Evolutionary conservation across 192 early-diverging fungal genomes (phyloP).

Genomic region (Coemansia erecta): DNA sequence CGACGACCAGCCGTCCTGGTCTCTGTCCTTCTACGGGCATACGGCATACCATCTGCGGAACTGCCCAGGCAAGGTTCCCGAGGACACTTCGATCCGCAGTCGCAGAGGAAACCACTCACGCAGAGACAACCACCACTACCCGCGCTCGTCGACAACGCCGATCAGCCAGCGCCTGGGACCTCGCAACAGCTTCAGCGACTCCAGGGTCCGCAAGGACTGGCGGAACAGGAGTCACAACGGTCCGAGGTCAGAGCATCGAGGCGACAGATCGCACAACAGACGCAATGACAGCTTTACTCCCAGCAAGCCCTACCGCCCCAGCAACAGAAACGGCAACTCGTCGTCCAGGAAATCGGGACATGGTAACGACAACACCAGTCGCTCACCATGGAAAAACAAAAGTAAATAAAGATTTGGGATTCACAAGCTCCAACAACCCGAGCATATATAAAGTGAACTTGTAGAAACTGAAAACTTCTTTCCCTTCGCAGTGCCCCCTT

Average conservation of each 20-base stretch:
- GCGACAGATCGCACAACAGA: background rate
- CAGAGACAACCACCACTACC: background rate
- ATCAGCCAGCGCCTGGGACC: constrained; percentile 1
- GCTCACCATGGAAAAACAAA: background rate
- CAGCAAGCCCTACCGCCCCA: background rate
- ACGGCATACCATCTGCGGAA: constrained; percentile 33
- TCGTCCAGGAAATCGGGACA: background rate
- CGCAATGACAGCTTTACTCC: constrained; percentile 1
- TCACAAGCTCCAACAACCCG: constrained; percentile 55
- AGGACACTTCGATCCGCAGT: background rate
- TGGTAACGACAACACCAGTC: background rate
- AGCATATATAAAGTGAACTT: constrained; percentile 9
- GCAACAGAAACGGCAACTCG: background rate
- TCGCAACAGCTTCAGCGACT: constrained; percentile 16
- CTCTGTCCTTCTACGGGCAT: constrained; percentile 14
- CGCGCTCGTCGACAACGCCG: background rate
- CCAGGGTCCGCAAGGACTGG: constrained; percentile 61
- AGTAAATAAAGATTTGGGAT: background rate
- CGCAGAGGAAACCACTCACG: background rate
- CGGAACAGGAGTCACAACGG: constrained; percentile 59
- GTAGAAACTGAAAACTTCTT: constrained; percentile 5
- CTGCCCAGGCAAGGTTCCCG: constrained; percentile 27
- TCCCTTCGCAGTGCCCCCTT: constrained; percentile 60
- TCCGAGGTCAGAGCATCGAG: constrained; percentile 40
- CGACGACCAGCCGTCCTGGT: constrained; percentile 8